Percentiles rank a stretch among this genome's conserved stretches.
Evolutionary conservation across 371 early-diverging fungal genomes (phyloP).

Genomic region (Mortierella sp.): DNA sequence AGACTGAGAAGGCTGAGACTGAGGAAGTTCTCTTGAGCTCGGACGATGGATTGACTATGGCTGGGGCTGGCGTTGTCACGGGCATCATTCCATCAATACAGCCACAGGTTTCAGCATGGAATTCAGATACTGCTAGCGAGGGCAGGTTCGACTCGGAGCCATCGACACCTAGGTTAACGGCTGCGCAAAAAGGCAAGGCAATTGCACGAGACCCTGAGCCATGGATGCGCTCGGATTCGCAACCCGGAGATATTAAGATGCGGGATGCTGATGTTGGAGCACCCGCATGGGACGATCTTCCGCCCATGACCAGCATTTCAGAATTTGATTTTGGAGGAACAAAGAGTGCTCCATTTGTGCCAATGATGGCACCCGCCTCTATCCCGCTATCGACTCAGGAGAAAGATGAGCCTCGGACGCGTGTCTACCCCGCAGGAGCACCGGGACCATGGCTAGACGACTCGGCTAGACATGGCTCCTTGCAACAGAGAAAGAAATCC

Average conservation of each 20-base stretch:
- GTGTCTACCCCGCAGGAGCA: constrained; percentile 38
- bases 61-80: constrained; percentile 24
- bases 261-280: no score
- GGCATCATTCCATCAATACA: constrained; percentile 1
- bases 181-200: constrained; percentile 33
- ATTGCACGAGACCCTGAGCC: constrained; percentile 8
- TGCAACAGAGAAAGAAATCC: background rate
- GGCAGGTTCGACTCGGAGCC: background rate
- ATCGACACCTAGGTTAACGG: constrained; percentile 11
- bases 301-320: constrained; percentile 27
- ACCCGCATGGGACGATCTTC: constrained; percentile 13
- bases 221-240: no score
- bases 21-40: constrained; percentile 9
- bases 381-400: background rate
- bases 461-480: background rate
- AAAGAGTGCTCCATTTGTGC: constrained; percentile 1
- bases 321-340: constrained; percentile 7
- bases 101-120: background rate
- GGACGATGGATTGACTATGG: constrained; percentile 25
- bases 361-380: constrained; percentile 9
- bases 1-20: background rate
- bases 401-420: constrained; percentile 11
- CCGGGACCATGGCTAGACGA: constrained; percentile 30
- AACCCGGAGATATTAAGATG: no score
- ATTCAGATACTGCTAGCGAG: no score